Base-by-base conservation (phyloP, 352 stramenopile species). In the Phytophthora nicotianae region DNA sequence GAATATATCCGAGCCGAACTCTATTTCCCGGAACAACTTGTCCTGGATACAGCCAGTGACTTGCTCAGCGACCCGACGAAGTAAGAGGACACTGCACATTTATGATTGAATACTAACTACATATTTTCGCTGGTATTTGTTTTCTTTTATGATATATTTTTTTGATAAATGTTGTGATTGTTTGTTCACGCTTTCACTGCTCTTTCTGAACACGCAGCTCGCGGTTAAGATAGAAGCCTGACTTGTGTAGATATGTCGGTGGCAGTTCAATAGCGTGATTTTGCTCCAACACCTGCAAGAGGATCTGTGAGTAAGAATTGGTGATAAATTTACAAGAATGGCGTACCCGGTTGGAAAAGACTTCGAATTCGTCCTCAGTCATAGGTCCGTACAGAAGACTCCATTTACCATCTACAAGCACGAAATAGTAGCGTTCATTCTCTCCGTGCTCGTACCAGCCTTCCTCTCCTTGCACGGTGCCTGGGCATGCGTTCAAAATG, bases 391-490 rank as follows among this genome's bases (percentile, higher is more conserved):
- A 95, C 11, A 95, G 70, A 59, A 95, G 70, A 72, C 79, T 92
- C 86, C 86, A 95, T 68, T 93, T 95, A 65, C 77, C 72, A 50
- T 95, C 83, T 32, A 92, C 45, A 17, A 93, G 74, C 16, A 92
- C 67, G 56, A 95, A 95, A 67, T 95, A 95, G 64, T 95, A 95
- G 37, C 86, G 83, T 62, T 93, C 86, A 42, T 90, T 90, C 66
- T 93, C 86, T 32, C 86, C 86, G 57, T 95, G 86, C 58, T 95
- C 84, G 66, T 95, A 95, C 86, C 86, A 95, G 14, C 86, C 86
- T 75, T 95, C 86, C 40, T 95, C 86, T 43, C 86, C 86, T 66
- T 95, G 86, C 11, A 85, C 70, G 16, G 86, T 95, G 29, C 84
- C 83, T 6, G 79, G 57, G 61, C 86, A 95, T 6, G 86, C 83